These are phyloP conservation scores for Dactylonectria macrodidyma DNA, from an alignment of 2,329 filamentous ascomycete genomes.

Conservation along the genomic window DNA sequence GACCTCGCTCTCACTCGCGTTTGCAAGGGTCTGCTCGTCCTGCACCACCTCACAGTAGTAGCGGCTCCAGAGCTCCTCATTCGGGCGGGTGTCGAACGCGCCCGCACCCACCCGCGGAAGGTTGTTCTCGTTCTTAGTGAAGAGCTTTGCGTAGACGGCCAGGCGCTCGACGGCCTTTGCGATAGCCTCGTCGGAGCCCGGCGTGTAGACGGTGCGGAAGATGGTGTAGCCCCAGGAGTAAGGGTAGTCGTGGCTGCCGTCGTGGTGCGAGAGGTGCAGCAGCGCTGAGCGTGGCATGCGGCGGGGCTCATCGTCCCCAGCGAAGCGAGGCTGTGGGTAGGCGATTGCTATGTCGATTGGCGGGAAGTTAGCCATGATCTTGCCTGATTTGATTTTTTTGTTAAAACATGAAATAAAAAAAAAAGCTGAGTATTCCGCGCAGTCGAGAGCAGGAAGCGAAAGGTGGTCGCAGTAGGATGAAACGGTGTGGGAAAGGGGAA, in stretches of 20 bases:
- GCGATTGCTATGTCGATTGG: conserved; percentile 37
- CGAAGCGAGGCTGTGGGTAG: conserved; percentile 32
- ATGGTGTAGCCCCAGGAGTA: conserved; percentile 45
- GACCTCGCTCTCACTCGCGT: conserved; percentile 31
- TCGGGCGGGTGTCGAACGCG: conserved; percentile 28
- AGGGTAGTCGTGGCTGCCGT: conserved; percentile 40
- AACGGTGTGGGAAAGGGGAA: too few species aligned
- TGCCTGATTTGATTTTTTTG: background rate
- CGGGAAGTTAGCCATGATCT: conserved; percentile 28
- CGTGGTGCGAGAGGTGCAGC: conserved; percentile 32
- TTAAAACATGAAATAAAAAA: too few species aligned
- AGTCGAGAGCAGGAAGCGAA: too few species aligned
- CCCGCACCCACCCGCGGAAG: background rate
- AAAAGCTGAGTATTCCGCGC: too few species aligned
- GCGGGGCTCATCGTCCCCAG: conserved; percentile 27
- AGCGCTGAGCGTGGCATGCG: conserved; percentile 26
- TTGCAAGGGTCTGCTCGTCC: conserved; percentile 32
- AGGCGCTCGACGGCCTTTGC: conserved; percentile 36
- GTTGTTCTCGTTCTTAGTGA: conserved; percentile 23
- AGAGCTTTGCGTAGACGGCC: conserved; percentile 33
- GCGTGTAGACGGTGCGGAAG: conserved; percentile 41
- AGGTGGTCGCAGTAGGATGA: too few species aligned
- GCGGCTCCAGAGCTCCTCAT: conserved; percentile 38
- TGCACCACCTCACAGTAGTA: conserved; percentile 40
- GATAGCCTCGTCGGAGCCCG: conserved; percentile 35